These are phyloP conservation scores for Cucumis sativus DNA, from an alignment of 306 rosid species.

Conservation along the genomic window Cucumber_9930_V3 NC_026656.2:2783501-2784000, in stretches of 20 bases:
- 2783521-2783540: background rate
- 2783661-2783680: slow-evolving; percentile 71
- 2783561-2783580: background rate
- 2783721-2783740: background rate
- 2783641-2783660: slow-evolving; percentile 73
- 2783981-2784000: background rate
- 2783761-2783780: background rate
- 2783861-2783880: slow-evolving; percentile 95
- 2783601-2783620: slow-evolving; percentile 35
- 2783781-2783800: background rate
- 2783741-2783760: background rate
- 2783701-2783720: slow-evolving; percentile 26
- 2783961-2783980: background rate
- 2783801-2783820: slow-evolving; percentile 76
- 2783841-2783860: slow-evolving; percentile 98
- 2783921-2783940: slow-evolving; percentile 48
- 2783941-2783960: slow-evolving; percentile 1
- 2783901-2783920: slow-evolving; percentile 64
- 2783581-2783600: slow-evolving; percentile 1
- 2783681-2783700: slow-evolving; percentile 67
- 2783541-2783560: background rate
- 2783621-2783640: slow-evolving; percentile 92
- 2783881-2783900: slow-evolving; percentile 58
- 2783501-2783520: background rate
- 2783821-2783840: slow-evolving; percentile 75